Conservation (phyloP, 2,329 filamentous ascomycete genomes). For the Nigrospora sphaerica region DNA sequence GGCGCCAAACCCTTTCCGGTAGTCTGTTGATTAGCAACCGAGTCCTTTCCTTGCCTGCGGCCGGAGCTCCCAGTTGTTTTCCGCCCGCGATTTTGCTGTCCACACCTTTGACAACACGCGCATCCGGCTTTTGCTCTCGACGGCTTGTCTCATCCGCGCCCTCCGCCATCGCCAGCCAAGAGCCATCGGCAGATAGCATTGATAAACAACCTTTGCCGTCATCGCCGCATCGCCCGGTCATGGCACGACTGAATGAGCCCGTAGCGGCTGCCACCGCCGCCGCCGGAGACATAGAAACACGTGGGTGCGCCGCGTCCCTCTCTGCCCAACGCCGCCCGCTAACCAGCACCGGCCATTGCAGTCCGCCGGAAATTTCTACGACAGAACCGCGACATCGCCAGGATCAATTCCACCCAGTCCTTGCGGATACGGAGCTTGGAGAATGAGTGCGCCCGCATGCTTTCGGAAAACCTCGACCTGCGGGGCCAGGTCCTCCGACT, state of each 20-base stretch:
- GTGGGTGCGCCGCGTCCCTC: slow-evolving; percentile 41
- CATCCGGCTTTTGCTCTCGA: too few relatives aligned
- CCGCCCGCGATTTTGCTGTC: too few relatives aligned
- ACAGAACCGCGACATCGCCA: slow-evolving; percentile 78
- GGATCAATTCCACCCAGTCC: slow-evolving; percentile 70
- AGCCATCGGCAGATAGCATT: too few relatives aligned
- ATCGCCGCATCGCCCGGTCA: slow-evolving; percentile 28
- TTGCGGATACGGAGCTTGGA: slow-evolving; percentile 71
- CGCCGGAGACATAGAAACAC: slow-evolving; percentile 61
- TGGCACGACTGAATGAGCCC: slow-evolving; percentile 78
- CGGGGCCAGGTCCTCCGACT: slow-evolving; percentile 64
- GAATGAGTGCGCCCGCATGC: slow-evolving; percentile 64
- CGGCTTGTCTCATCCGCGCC: too few relatives aligned
- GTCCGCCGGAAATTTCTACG: slow-evolving; percentile 74
- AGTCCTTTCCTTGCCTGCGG: slow-evolving; percentile 1
- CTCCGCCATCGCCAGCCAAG: too few relatives aligned
- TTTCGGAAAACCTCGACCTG: slow-evolving; percentile 73
- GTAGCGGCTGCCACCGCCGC: slow-evolving; percentile 44
- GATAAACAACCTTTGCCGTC: too few relatives aligned
- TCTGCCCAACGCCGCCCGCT: not conserved
- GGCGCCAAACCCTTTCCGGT: slow-evolving; percentile 12
- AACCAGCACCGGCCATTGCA: slow-evolving; percentile 22
- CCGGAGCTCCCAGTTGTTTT: too few relatives aligned
- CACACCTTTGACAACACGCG: too few relatives aligned
- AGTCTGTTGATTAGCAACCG: slow-evolving; percentile 15